These are phyloP conservation scores for Daldinia sp. DNA, from an alignment of 2,329 filamentous ascomycete species.

Conservation along the genomic window DNA sequence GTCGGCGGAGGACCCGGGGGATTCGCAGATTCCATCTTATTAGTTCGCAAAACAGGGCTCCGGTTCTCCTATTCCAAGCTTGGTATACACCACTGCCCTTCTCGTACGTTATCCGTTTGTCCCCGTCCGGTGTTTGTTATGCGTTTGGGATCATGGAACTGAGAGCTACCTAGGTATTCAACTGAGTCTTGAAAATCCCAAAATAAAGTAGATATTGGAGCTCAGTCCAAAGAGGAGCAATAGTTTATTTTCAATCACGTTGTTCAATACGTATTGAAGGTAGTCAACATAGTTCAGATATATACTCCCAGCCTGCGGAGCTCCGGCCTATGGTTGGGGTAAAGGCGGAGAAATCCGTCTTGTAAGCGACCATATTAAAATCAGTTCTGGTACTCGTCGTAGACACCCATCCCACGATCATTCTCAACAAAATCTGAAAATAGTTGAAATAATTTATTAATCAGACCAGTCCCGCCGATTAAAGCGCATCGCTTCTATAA, in stretches of 20 bases:
- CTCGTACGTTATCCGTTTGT: background rate
- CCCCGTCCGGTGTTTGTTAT: background rate
- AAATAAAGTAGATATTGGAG: background rate
- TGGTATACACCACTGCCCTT: background rate
- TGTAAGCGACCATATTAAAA: constrained; percentile 1
- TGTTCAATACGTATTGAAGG: background rate
- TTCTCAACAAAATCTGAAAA: constrained; percentile 8
- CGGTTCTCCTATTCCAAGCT: background rate
- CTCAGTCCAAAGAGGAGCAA: background rate
- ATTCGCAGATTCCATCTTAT: constrained; percentile 29
- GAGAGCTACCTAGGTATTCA: background rate
- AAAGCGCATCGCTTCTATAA: background rate
- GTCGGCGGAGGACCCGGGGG: constrained; percentile 24
- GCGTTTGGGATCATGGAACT: background rate
- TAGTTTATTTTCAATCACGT: background rate
- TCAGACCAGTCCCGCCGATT: background rate
- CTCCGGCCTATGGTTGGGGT: constrained; percentile 31
- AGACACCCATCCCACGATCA: constrained; percentile 4
- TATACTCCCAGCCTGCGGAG: constrained; percentile 22
- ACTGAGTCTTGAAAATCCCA: background rate
- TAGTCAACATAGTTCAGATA: constrained; percentile 2
- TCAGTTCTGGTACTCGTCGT: constrained; percentile 2
- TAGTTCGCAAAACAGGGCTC: background rate
- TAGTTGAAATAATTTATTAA: background rate
- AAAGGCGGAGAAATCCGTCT: constrained; percentile 7